phyloP scores from a whole-genome alignment of 1,139 yeast genomes.

The Petasospora rhodanensis region DNA sequence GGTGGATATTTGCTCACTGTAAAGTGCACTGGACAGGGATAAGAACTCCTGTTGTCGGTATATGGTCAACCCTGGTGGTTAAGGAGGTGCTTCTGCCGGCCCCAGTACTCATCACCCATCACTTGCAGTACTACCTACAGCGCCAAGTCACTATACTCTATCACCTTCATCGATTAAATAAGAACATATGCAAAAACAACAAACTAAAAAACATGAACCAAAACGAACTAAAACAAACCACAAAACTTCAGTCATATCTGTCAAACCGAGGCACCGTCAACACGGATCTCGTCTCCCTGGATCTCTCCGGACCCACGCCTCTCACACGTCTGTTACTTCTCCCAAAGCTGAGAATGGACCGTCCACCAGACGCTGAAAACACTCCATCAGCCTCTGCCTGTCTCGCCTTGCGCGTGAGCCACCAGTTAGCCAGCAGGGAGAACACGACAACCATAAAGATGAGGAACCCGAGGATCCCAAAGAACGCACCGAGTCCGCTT shows the following conservation, averaged over 20 bases:
- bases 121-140: no score
- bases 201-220: no score
- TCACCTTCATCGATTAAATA: no score
- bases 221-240: no score
- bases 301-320: constrained; percentile 13
- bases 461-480: constrained; percentile 58
- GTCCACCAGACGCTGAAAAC: constrained; percentile 28
- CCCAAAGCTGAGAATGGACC: constrained; percentile 30
- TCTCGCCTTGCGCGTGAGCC: constrained; percentile 34
- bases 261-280: constrained; percentile 23
- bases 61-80: no score
- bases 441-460: constrained; percentile 34
- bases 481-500: constrained; percentile 52
- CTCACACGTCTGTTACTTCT: constrained; percentile 15
- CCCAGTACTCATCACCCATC: no score
- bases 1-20: no score
- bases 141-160: no score
- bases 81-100: no score
- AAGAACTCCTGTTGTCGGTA: no score
- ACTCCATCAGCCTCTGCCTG: constrained; percentile 26
- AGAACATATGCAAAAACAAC: no score
- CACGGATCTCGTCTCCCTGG: constrained; percentile 25
- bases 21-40: no score
- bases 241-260: constrained; percentile 21
- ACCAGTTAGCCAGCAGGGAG: constrained; percentile 34